Evolutionary conservation across 768 basidiomycete genomes (phyloP), one percentile per base, ranked within the genome.

Genomic region (Macrolepiota dolichaula): DNA sequence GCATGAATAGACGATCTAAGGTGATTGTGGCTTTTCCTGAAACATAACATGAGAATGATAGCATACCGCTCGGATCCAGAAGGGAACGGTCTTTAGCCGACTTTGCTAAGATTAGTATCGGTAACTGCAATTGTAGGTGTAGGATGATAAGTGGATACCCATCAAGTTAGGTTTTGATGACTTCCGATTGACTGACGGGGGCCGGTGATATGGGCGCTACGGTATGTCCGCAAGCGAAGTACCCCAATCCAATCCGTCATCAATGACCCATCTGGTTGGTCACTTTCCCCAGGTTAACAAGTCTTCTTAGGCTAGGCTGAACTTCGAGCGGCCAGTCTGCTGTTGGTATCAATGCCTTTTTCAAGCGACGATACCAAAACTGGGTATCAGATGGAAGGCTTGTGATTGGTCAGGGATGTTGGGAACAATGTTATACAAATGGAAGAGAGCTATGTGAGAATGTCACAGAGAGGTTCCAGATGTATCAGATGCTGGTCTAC

Each of bases 401-500:
- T 42, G 49, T 38, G 38, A 32, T 55, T 49, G 51, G 44, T 50
- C 51, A 42, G n/a, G 42, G 11, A 3, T 9, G 17, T 51, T 50
- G 38, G 49, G 54, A 57, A 36, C 38, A n/a, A 57, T 32, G 29
- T 62, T 52, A 36, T 55, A 47, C 46, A 55, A 46, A 52, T 37
- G 57, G 40, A 57, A 63, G 51, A 12, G 37, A 40, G 46, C 51
- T 15, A n/a, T 24, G 54, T 46, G 52, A 56, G 46, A 63, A 36
- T 51, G 50, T 52, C 57, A 51, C 35, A 61, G 38, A 24, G 62
- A 52, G 40, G 55, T 37, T 51, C 53, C 44, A 55, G 47, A 25
- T 42, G 66, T 69, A 58, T 87, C 85, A 51, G 81, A 71, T 69
- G 79, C 77, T 53, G 89, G 89, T 61, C 90, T 54, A n/a, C 59